Base-by-base conservation (phyloP, 495 filamentous ascomycete species). In the Annulohypoxylon nitens region DNA sequence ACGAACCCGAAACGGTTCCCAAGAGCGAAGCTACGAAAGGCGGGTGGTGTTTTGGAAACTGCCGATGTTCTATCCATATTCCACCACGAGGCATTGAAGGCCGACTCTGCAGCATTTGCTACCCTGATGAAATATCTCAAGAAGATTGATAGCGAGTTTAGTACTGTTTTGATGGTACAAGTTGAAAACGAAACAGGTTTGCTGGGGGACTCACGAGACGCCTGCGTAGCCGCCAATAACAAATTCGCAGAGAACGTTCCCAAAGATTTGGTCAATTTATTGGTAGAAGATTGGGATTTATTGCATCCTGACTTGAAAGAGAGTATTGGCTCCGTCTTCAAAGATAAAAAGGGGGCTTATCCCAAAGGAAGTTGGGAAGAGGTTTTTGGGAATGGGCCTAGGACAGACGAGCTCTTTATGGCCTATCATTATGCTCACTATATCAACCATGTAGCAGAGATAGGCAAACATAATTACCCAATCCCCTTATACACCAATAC, bases 401-500 rank as follows among this genome's bases (percentile, higher is more conserved):
- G 9, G 48, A 26, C 48, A 25, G 48, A 53, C 25, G 20, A 26
- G 48, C 10, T 53, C 23, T 53, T 53, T 10, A 53, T 53, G 48
- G 48, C 23, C 3, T 53, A 53, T 53, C 8, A 53, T 4, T 30
- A 26, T 53, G 48, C 48, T 53, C 23, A 4, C 4, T 30, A 53
- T 30, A 0, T 53, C 48, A 11, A 53, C 16, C 12, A 30, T 2
- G 26, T 53, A 53, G 48, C 48, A 53, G 23, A 8, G 5, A 11
- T 8, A 30, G 48, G 48, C 18, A 53, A 53, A 10, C 6, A 3
- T 4, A 8, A 4, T 14, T 53, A 53, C 26, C 23, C 48, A 4
- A 53, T 53, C 14, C 48, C 48, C 23, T 26, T 53, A 30, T 53
- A 53, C 20, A 53, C 20, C 20, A 53, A 25, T 53, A 30, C 48